phyloP scores from a whole-genome alignment of 768 basidiomycete genomes.

The Hemileccinum impolitum region DNA sequence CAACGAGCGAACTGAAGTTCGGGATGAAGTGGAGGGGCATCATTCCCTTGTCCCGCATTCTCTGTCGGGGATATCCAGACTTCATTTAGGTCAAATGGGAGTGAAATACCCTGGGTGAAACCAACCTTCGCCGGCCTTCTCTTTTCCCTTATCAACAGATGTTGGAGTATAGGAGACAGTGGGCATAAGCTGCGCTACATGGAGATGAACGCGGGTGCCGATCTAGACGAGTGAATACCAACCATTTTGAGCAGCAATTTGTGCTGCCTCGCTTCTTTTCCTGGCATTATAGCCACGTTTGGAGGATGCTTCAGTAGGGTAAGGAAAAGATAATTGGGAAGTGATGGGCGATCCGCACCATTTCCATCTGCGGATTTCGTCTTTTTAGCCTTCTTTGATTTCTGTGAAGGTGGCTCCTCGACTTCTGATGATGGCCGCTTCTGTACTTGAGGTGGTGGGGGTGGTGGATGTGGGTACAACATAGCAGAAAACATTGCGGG shows the following conservation, averaged over 20 bases:
- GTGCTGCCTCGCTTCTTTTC: conserved; percentile 69
- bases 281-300: conserved; percentile 69
- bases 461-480: conserved; percentile 30
- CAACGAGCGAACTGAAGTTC: conserved; percentile 79
- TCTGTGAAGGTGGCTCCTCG: conserved; percentile 39
- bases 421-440: conserved; percentile 40
- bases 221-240: conserved; percentile 14
- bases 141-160: conserved; percentile 42
- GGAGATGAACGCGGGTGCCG: conserved; percentile 13
- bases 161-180: conserved; percentile 41
- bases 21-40: conserved; percentile 42
- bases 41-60: conserved; percentile 26
- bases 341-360: conserved; percentile 21
- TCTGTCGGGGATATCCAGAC: conserved; percentile 33
- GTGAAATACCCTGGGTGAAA: conserved; percentile 2
- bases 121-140: conserved; percentile 40
- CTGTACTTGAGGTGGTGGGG: conserved; percentile 26
- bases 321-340: conserved; percentile 8
- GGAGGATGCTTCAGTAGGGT: conserved; percentile 35
- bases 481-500: conserved; percentile 26
- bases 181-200: conserved; percentile 44
- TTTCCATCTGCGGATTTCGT: conserved; percentile 33
- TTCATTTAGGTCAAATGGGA: conserved; percentile 7
- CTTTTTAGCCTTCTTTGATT: conserved; percentile 47
- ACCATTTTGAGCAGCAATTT: conserved; percentile 66